Evolutionary conservation across 2,329 filamentous ascomycete species (phyloP), one percentile per base, ranked within the genome.

Genomic region (Metarhizium anisopliae): DNA sequence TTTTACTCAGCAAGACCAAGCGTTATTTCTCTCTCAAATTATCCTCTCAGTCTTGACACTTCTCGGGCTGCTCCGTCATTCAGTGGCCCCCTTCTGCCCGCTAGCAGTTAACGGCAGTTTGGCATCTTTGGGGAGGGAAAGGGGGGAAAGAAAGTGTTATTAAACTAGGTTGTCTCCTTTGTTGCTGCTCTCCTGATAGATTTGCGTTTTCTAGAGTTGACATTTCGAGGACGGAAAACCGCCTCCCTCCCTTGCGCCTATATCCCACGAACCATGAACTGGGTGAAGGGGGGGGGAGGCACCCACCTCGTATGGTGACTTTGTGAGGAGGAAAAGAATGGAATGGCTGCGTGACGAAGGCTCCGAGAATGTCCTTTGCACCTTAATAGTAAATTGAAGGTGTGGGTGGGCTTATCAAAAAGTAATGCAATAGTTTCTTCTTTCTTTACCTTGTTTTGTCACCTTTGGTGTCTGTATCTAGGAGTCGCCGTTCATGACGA

Each of bases 361-460:
- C 45, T 55, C 38, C 14, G 53, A 51, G 40, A 47, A 51, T 50
- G 66, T 66, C 67, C 65, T 68, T 67, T 69, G 66, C 69, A 67
- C 68, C 69, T 71, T 68, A 56, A 66, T 69, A 61, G 59, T 43
- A 52, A 29, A 32, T 63, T 61, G 59, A 62, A 69, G 70, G 67
- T 71, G 70, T 61, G 64, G 52, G 66, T 60, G 67, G 70, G 65
- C 65, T 29, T 68, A 68, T 38, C 69, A 66, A 72, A 73, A 73
- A 73, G 71, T 73, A 73, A 73, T 72, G 71, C 70, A 68, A 70
- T 62, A 66, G 66, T 65, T 51, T 68, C 64, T 65, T 66, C 61
- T 62, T 63, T 61, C 32, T 35, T 64, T 64, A 62, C 63, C 58
- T 68, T 64, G 64, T 66, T 63, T 67, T 68, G 64, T 64, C 64